Evolutionary conservation across 345 rosid species (phyloP), one percentile per base, ranked within the genome.

Genomic region (Theobroma cacao): DNA sequence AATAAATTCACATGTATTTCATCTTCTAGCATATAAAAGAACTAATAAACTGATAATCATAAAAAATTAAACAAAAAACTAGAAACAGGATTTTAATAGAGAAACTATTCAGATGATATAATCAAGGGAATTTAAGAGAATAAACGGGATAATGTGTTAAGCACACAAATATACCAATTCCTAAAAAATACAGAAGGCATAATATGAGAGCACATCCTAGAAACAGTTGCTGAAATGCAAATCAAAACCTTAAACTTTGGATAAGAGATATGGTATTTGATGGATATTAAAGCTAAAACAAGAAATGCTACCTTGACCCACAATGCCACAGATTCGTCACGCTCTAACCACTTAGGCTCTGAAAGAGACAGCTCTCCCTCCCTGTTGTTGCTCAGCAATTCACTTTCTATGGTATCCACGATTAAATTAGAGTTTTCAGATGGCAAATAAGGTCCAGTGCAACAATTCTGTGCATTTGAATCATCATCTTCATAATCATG

Each of bases 271-370:
- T 7, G 48, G 34, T 3, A 36, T 26, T 77, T 70, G n/a, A 66
- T 22, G 41, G 30, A 60, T 73, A 64, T 9, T 22, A 78, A 33
- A 62, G 26, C 64, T 26, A 73, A 38, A 67, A 78, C 71, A 71
- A 7, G 48, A 76, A 80, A 28, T n/a, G 41, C 70, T 87, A 96
- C 99, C 98, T 94, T 96, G 75, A 96, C 99, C 99, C 99, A 96
- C 40, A 94, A 79, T 79, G 99, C 97, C 80, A 90, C 86, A 71
- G 97, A 87, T 83, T 91, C 95, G 82, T 94, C 98, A 78, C 77
- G 81, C 80, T 88, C 92, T n/a, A 94, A 82, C 97, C 97, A 92
- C 83, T 89, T 88, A 20, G 95, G 90, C 71, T 91, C 97, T 17
- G 87, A 78, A 82, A 85, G 81, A 52, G 89, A 85, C n/a, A 80